Percentiles rank a stretch among this genome's conserved stretches.
These are phyloP conservation scores for Sanguinoderma infundibulare DNA, from an alignment of 1,284 basidiomycete species.

Conservation along the genomic window DNA sequence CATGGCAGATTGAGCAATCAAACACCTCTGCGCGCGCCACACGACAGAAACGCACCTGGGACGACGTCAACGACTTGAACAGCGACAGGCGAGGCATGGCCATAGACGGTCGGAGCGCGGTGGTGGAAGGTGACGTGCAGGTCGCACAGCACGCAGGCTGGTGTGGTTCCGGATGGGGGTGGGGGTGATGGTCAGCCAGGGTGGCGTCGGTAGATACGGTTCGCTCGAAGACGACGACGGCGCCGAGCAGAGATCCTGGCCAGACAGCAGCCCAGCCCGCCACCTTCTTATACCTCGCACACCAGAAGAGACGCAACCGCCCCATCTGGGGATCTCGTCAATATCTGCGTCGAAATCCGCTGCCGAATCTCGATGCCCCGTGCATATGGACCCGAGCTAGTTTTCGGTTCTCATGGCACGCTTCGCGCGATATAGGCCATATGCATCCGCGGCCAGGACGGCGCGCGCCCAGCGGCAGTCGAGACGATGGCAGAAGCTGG, in stretches of 20 bases:
- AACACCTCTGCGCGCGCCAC: neutral
- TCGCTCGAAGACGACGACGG: neutral
- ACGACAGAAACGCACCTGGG: constrained; percentile 8
- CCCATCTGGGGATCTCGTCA: constrained; percentile 9
- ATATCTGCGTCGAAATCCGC: too few relatives aligned
- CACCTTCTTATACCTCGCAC: constrained; percentile 15
- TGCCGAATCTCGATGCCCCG: constrained; percentile 1
- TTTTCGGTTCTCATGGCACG: neutral
- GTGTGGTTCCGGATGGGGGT: neutral
- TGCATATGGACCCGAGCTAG: too few relatives aligned
- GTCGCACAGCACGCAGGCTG: neutral
- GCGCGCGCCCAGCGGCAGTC: neutral
- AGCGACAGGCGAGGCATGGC: constrained; percentile 18
- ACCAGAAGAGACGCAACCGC: constrained; percentile 7
- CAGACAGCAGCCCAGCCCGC: neutral
- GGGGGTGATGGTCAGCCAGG: neutral
- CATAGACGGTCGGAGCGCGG: neutral
- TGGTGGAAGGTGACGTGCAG: neutral
- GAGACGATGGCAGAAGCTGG: neutral
- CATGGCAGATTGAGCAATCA: neutral
- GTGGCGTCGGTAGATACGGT: neutral
- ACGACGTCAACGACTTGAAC: constrained; percentile 21
- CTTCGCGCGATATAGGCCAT: constrained; percentile 1
- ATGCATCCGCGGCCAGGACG: constrained; percentile 11
- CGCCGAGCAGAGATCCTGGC: neutral